These are phyloP conservation scores for Obelidium mucronatum DNA, from an alignment of 192 early-diverging fungal species.

Conservation along the genomic window DNA sequence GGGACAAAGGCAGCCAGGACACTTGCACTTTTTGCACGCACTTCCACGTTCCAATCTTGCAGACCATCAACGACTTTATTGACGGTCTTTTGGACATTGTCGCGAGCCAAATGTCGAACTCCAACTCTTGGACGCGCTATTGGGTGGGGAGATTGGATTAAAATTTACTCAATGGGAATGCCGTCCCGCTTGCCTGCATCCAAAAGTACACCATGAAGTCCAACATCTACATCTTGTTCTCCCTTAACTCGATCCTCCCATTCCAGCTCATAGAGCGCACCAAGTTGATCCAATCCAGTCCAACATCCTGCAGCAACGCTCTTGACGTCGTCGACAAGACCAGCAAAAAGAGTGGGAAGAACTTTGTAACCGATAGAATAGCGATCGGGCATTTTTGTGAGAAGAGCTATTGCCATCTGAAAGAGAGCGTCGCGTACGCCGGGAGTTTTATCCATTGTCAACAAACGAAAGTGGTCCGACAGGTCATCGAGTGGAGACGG, in stretches of 20 bases:
- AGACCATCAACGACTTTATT: constrained; percentile 48
- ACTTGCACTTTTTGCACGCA: constrained; percentile 45
- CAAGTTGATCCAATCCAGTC: constrained; percentile 48
- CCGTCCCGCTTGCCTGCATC: not conserved
- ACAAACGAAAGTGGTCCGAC: constrained; percentile 36
- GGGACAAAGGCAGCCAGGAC: constrained; percentile 52
- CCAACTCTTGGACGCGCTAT: constrained; percentile 54
- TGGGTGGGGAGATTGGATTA: not conserved
- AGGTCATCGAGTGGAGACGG: constrained; percentile 50
- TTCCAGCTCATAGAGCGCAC: constrained; percentile 60
- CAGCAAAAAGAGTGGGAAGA: constrained; percentile 55
- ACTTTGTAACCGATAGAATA: constrained; percentile 60
- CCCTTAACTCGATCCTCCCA: constrained; percentile 62
- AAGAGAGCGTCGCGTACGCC: constrained; percentile 59
- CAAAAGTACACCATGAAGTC: constrained; percentile 18
- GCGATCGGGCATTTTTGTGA: constrained; percentile 54
- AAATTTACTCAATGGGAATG: not conserved
- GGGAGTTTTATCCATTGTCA: constrained; percentile 56
- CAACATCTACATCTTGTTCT: constrained; percentile 52
- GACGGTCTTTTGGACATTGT: constrained; percentile 63
- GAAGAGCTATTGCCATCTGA: constrained; percentile 46
- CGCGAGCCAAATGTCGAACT: constrained; percentile 57
- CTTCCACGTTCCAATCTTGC: constrained; percentile 58
- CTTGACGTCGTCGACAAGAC: constrained; percentile 55
- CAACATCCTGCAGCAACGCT: constrained; percentile 31